A percentile compares a stretch with the other conserved stretches of the same genome.
These are phyloP conservation scores for Lasiosphaeriaceae sp. DNA, from an alignment of 495 filamentous ascomycete species.

Conservation along the genomic window DNA sequence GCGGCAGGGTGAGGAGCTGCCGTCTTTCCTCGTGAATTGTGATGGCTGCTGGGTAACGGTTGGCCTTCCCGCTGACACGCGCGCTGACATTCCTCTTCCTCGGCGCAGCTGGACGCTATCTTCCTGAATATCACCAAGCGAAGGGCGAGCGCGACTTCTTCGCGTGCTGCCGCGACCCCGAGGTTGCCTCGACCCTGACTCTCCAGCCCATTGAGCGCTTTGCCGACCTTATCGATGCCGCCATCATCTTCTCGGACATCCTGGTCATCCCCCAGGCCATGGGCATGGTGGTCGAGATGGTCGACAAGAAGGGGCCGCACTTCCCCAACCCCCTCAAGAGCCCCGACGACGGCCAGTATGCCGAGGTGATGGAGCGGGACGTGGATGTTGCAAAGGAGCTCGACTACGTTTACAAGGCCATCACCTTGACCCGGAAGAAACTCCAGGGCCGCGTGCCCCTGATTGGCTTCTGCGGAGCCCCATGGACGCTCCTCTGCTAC, in stretches of 20 bases:
- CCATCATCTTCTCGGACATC: constrained; percentile 99
- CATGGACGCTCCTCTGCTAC: constrained; percentile 95
- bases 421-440: constrained; percentile 85
- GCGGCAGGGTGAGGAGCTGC: constrained; percentile 72
- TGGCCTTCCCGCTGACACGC: no score
- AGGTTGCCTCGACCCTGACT: constrained; percentile 86
- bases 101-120: constrained; percentile 80
- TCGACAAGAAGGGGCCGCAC: constrained; percentile 90
- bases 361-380: constrained; percentile 65
- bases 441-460: constrained; percentile 82
- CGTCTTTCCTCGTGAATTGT: constrained; percentile 4
- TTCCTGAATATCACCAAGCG: constrained; percentile 94
- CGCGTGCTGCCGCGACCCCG: constrained; percentile 88
- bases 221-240: constrained; percentile 85
- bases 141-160: constrained; percentile 93
- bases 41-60: neutral
- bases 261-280: constrained; percentile 96
- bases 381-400: constrained; percentile 82
- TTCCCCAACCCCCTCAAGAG: constrained; percentile 80
- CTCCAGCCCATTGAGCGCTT: constrained; percentile 92
- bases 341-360: constrained; percentile 77
- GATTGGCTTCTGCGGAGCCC: constrained; percentile 96
- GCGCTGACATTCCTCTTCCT: constrained; percentile 13
- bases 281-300: constrained; percentile 96
- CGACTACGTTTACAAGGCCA: constrained; percentile 92